These are phyloP conservation scores for Micromonas commoda DNA, from an alignment of 139 green algal genomes.

Conservation along the genomic window DNA sequence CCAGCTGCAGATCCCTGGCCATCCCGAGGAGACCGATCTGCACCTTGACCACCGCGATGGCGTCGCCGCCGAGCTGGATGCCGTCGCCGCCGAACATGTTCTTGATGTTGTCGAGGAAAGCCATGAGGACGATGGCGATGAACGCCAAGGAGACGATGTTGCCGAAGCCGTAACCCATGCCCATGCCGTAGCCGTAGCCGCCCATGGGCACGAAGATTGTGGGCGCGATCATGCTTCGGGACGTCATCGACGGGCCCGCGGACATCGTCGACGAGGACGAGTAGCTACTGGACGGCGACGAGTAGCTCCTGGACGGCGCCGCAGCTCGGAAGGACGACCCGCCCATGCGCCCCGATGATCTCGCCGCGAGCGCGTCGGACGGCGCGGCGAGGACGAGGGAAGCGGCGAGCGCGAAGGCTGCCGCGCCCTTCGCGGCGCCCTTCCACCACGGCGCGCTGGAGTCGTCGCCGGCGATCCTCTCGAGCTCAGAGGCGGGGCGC, in stretches of 20 bases:
- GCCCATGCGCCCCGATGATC: conserved; percentile 3
- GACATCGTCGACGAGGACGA: neutral
- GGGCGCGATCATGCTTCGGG: neutral
- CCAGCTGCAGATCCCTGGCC: conserved; percentile 69
- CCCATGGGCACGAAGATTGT: neutral
- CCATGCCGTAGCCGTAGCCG: conserved; percentile 1
- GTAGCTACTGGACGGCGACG: neutral
- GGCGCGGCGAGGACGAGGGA: neutral
- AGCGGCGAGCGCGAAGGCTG: no score
- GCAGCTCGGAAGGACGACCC: conserved; percentile 4
- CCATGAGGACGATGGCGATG: neutral
- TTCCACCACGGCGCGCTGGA: neutral
- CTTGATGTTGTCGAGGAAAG: neutral
- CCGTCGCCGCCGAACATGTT: neutral
- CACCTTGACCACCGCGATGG: conserved; percentile 7
- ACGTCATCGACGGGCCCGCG: no score
- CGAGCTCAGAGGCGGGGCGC: no score
- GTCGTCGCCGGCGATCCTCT: no score
- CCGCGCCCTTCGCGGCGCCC: neutral
- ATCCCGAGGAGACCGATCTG: conserved; percentile 85
- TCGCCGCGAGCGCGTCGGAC: conserved; percentile 1
- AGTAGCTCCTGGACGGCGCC: neutral
- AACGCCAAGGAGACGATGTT: neutral
- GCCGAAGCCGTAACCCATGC: neutral
- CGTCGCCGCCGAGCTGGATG: neutral